Evolutionary conservation across 305 asterid species (phyloP), one percentile per base, ranked within the genome.

Genomic region (Fraxinus xanthoxyloides): DNA sequence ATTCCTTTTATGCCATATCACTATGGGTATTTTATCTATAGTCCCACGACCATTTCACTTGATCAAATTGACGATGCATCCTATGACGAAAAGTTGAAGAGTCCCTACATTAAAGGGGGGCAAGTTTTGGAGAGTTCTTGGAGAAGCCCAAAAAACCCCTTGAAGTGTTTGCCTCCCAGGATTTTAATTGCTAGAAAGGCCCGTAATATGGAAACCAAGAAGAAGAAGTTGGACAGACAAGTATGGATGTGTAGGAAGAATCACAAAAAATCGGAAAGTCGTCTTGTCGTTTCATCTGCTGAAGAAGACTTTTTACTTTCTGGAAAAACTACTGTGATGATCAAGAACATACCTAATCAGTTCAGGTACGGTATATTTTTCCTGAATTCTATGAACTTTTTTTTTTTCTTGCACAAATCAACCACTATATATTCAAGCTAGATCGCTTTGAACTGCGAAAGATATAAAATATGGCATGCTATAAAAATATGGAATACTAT

Each of bases 271-370:
- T 5, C 15, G 24, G 82, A 9, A 5, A 30, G 24, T 38, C 46
- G 40, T 3, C 24, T 9, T 21, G 54, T 17, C 76, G 76, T 12
- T 0, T 15, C 84, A 9, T 75, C 46, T 48, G 5, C 63, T 1
- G 63, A 54, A 54, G 35, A 19, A 43, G 28, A 61, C 3, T 28
- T 23, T 19, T 35, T 34, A 23, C 17, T 21, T 7, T 31, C 23
- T 0, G 31, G 26, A 10, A 84, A 81, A 76, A 86, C 92, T 0
- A 89, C 93, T 0, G 88, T 91, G 0, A 91, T 91, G 94, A 84
- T 91, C 0, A 84, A 63, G 12, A 87, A 91, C 65, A 86, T 91
- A 1, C 94, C 93, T 0, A 91, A 88, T 59, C 87, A 83, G 7
- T 31, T 89, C 3, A 84, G 90, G 94, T 90, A 51, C 24, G 0